Conservation (phyloP, 164 flowering plant genomes). For the Magnolia officinalis region DNA sequence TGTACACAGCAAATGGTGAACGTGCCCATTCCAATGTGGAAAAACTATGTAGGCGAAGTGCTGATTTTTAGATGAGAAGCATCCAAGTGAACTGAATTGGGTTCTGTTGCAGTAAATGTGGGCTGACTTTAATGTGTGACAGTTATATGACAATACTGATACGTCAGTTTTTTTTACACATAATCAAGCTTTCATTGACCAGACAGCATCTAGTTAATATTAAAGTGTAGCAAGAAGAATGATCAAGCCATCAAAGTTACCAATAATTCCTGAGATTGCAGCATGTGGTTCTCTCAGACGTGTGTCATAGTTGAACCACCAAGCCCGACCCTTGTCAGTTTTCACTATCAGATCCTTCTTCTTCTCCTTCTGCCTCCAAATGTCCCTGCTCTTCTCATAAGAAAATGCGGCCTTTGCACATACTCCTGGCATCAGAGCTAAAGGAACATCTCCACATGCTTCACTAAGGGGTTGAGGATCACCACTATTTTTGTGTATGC, state of each 20-base stretch:
- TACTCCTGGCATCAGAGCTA: slow-evolving; percentile 66
- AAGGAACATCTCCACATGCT: slow-evolving; percentile 42
- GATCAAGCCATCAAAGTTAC: slow-evolving; percentile 30
- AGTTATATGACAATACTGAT: background rate
- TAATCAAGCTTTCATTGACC: background rate
- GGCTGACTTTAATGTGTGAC: background rate
- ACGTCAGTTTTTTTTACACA: background rate
- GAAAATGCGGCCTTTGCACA: slow-evolving; percentile 82
- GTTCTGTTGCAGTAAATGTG: no score
- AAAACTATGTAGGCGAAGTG: no score
- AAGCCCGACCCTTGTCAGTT: slow-evolving; percentile 30
- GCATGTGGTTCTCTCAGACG: slow-evolving; percentile 74
- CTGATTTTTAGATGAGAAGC: no score
- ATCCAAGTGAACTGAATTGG: no score
- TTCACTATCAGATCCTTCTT: slow-evolving; percentile 32
- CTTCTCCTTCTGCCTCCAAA: slow-evolving; percentile 70
- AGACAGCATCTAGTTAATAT: background rate
- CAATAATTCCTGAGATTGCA: slow-evolving; percentile 72
- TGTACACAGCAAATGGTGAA: no score
- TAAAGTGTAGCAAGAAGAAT: background rate
- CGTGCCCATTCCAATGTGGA: no score
- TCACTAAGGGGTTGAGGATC: slow-evolving; percentile 42
- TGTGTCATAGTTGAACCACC: slow-evolving; percentile 55
- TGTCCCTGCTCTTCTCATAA: slow-evolving; percentile 62
- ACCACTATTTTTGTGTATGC: slow-evolving; percentile 69